Base-by-base conservation (phyloP, 2,329 filamentous ascomycete species). In the Rhexocercosporidium sp. region DNA sequence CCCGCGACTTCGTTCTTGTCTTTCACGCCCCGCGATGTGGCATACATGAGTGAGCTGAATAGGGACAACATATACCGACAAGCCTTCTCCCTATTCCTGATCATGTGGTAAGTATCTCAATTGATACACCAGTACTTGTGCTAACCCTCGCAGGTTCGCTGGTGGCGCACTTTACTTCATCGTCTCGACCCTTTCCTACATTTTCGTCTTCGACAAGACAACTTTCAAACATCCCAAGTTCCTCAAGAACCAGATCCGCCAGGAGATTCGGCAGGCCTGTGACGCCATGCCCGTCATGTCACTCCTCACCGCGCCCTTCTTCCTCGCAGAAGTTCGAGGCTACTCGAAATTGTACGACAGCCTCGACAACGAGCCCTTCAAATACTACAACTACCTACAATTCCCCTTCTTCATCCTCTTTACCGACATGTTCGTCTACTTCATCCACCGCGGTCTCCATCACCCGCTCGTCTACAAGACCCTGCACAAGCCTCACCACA, bases 401-500 rank as follows among this genome's bases (percentile, higher is more conserved):
- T 95, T 97, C 82, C 94, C 94, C 8, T 79, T 96, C 75, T 97
- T 97, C 84, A 84, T 97, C 77, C 78, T 90, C 77, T 97, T 97
- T 79, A 97, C 94, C 82, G 94, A 97, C 81, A 91, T 91, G 79
- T 89, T 86, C 82, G 94, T 97, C 82, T 97, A 97, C 85, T 93
- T 91, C 86, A 95, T 96, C 75, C 94, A 97, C 83, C 91, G 94
- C 66, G 91, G 88, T 66, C 86, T 96, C 69, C 94, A 97, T 81
- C 90, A 94, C 80, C 92, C 92, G 18, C 77, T 81, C 56, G 78
- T 96, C 73, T 98, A 98, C 87, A 96, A 94, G 84, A 84, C 84
- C 72, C 85, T 97, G 59, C 95, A 98, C 87, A 98, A 98, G 88
- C 91, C 94, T 72, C 95, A 98, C 82, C 95, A 98, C 89, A 97